Conservation (phyloP, 129 eudicot genomes). For the Escallonia herrerae region DNA sequence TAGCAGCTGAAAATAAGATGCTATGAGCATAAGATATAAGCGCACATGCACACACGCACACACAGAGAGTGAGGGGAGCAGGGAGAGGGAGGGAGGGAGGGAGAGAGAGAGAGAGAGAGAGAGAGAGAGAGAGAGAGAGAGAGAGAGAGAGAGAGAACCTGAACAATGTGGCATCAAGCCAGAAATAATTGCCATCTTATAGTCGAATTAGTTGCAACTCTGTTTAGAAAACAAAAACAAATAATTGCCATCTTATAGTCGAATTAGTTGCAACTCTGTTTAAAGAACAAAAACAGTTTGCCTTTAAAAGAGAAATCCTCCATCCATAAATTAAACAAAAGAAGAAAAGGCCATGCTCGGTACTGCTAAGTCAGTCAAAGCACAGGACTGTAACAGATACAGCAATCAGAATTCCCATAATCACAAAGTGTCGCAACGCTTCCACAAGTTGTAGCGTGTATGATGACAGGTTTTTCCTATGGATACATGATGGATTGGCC, state of each 20-base stretch:
- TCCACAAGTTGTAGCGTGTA: too few species aligned
- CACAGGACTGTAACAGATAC: too few species aligned
- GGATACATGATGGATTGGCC: too few species aligned
- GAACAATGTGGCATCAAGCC: background rate
- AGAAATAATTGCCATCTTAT: constrained; percentile 9
- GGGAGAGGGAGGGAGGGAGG: too few species aligned
- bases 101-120: background rate
- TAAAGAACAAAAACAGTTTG: too few species aligned
- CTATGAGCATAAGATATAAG: too few species aligned
- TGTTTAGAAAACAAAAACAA: background rate
- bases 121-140: background rate
- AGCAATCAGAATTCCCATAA: too few species aligned
- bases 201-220: background rate
- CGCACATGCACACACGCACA: background rate
- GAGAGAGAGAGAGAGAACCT: constrained; percentile 10
- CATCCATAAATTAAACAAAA: background rate
- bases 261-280: background rate
- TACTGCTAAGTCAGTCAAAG: too few species aligned
- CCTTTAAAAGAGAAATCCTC: background rate
- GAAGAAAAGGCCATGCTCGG: background rate
- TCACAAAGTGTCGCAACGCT: too few species aligned
- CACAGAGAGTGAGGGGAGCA: background rate
- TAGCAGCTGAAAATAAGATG: constrained; percentile 9
- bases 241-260: constrained; percentile 8
- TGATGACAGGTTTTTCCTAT: too few species aligned